A percentile compares a stretch with the other conserved stretches of the same genome.
Conservation (phyloP, 176 grass and related monocot species). For the Oryza meyeriana region DNA sequence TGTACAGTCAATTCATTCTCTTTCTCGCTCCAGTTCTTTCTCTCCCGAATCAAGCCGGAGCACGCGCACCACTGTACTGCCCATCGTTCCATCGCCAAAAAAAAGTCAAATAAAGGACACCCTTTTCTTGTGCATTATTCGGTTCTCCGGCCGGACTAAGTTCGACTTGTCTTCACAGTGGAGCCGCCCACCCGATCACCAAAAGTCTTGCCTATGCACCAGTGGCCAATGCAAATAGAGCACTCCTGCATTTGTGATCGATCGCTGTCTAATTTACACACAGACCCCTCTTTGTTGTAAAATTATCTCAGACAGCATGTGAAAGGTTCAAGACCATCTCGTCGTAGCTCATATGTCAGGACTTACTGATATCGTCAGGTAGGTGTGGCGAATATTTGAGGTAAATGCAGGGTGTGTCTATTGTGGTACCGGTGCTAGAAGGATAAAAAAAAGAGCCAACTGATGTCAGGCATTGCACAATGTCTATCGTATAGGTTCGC, state of each 20-base stretch:
- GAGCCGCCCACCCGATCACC: conserved; percentile 7
- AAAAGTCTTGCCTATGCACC: neutral
- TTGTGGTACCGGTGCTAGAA: too few relatives aligned
- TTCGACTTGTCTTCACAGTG: conserved; percentile 26
- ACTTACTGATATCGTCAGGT: too few relatives aligned
- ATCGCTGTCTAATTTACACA: neutral
- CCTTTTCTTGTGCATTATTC: conserved; percentile 46
- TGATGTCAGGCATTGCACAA: too few relatives aligned
- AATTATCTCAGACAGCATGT: neutral
- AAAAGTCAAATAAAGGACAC: conserved; percentile 41
- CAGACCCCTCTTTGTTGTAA: neutral
- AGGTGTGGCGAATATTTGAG: too few relatives aligned
- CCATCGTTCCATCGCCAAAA: conserved; percentile 7
- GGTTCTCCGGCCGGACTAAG: conserved; percentile 2
- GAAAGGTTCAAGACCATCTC: neutral
- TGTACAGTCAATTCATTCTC: neutral
- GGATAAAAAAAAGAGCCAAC: too few relatives aligned
- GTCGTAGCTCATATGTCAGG: neutral
- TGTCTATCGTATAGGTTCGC: too few relatives aligned
- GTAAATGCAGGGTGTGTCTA: too few relatives aligned
- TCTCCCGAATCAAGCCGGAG: conserved; percentile 12
- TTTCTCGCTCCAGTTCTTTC: neutral
- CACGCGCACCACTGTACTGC: conserved; percentile 25
- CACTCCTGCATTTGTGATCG: neutral
- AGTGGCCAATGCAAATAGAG: neutral